Evolutionary conservation across 805 yeast genomes (phyloP).

Genomic region (Limtongia smithiae): DNA sequence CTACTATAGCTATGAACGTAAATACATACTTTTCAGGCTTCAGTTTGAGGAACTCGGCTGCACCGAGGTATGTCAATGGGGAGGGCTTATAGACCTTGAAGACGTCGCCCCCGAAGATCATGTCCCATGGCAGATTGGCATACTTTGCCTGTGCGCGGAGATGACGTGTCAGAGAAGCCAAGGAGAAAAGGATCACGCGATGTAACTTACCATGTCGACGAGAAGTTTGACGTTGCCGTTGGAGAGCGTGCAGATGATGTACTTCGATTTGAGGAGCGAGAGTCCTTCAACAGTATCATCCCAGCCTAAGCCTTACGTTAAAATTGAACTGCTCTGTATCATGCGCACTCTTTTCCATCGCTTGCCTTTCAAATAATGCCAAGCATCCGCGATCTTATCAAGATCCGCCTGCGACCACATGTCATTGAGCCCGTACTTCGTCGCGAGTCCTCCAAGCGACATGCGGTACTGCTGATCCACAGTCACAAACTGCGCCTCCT

Average conservation of each 20-base stretch:
- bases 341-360: no score
- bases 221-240: slow-evolving; percentile 24
- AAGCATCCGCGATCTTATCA: slow-evolving; percentile 19
- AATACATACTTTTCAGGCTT: slow-evolving; percentile 22
- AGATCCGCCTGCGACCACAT: slow-evolving; percentile 13
- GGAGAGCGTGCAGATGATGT: slow-evolving; percentile 21
- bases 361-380: slow-evolving; percentile 24
- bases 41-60: slow-evolving; percentile 16
- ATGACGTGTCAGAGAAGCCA: neutral
- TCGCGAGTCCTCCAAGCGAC: slow-evolving; percentile 5
- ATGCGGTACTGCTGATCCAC: slow-evolving; percentile 18
- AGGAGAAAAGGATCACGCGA: neutral
- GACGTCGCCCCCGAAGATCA: slow-evolving; percentile 23
- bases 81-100: slow-evolving; percentile 27
- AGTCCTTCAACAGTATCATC: slow-evolving; percentile 24
- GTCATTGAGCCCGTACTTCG: slow-evolving; percentile 7
- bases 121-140: slow-evolving; percentile 26
- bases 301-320: no score
- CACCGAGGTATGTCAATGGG: slow-evolving; percentile 22
- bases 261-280: slow-evolving; percentile 15
- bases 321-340: no score
- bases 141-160: slow-evolving; percentile 22
- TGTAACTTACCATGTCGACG: slow-evolving; percentile 22
- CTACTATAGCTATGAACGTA: no score
- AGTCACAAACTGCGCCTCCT: slow-evolving; percentile 9